These are phyloP conservation scores for Neurospora cerealis DNA, from an alignment of 495 filamentous ascomycete species.

Conservation along the genomic window DNA sequence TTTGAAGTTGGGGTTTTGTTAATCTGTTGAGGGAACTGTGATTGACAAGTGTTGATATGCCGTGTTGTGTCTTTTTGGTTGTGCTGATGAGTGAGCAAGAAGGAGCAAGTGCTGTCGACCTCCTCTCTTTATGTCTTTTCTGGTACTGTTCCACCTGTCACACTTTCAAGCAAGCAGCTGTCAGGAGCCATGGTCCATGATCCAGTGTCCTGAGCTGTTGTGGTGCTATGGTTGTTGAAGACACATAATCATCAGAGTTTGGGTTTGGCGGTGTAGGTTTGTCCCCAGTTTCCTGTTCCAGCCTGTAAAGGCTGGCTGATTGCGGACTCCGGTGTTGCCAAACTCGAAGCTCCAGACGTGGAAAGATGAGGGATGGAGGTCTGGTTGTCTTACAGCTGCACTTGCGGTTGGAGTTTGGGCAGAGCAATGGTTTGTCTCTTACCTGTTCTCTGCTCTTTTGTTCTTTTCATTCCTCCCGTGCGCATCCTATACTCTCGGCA, in stretches of 20 bases:
- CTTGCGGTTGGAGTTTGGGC: background rate
- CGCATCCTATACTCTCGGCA: background rate
- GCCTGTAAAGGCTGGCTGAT: background rate
- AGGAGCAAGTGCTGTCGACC: background rate
- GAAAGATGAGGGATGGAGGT: background rate
- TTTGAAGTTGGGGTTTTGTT: background rate
- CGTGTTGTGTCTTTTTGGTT: background rate
- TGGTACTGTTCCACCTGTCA: background rate
- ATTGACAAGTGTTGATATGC: background rate
- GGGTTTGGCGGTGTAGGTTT: background rate
- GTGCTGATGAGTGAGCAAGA: background rate
- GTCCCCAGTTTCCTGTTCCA: background rate
- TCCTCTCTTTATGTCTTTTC: background rate
- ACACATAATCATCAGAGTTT: background rate
- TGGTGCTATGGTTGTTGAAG: background rate
- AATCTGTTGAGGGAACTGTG: background rate
- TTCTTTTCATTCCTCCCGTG: background rate
- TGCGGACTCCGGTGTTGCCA: background rate
- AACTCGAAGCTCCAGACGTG: background rate
- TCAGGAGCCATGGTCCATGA: background rate
- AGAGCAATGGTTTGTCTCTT: background rate
- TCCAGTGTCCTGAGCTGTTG: background rate
- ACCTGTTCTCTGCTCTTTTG: background rate
- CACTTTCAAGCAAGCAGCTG: background rate
- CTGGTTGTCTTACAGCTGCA: background rate